A percentile compares a stretch with the other conserved stretches of the same genome.
Evolutionary conservation across 352 stramenopile species (phyloP).

Genomic region (Peronospora farinosa): DNA sequence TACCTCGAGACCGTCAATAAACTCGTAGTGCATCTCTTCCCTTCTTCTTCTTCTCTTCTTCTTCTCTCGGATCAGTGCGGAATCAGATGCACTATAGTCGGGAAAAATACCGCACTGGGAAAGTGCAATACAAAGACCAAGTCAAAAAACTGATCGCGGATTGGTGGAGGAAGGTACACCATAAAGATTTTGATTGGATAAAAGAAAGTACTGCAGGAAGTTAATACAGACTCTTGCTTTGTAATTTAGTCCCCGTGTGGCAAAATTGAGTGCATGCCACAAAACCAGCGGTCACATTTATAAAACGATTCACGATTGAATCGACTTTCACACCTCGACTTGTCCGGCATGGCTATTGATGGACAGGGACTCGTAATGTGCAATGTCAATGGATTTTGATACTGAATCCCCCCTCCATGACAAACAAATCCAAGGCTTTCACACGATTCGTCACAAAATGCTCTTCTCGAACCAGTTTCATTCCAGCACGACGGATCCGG

Average conservation of each 20-base stretch:
- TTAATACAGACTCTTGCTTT: no score
- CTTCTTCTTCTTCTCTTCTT: not conserved
- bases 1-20: constrained; percentile 66
- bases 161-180: not conserved
- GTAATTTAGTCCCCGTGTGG: constrained; percentile 14
- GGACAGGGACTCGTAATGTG: constrained; percentile 46
- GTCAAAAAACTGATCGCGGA: not conserved
- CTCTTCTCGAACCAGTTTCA: constrained; percentile 46
- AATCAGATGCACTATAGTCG: constrained; percentile 12
- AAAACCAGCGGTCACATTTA: constrained; percentile 77
- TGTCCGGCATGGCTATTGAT: constrained; percentile 41
- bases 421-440: constrained; percentile 50
- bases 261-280: constrained; percentile 45
- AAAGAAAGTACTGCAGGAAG: not conserved
- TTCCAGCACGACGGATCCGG: constrained; percentile 46
- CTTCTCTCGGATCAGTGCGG: not conserved
- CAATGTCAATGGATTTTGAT: constrained; percentile 38
- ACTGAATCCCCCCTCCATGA: constrained; percentile 43
- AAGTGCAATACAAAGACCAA: constrained; percentile 6
- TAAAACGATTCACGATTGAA: constrained; percentile 51
- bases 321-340: constrained; percentile 36
- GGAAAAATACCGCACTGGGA: not conserved
- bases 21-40: constrained; percentile 69
- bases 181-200: not conserved
- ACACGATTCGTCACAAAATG: constrained; percentile 61